These are phyloP conservation scores for Eurotiales sp. DNA, from an alignment of 2,329 filamentous ascomycete species.

Conservation along the genomic window DNA sequence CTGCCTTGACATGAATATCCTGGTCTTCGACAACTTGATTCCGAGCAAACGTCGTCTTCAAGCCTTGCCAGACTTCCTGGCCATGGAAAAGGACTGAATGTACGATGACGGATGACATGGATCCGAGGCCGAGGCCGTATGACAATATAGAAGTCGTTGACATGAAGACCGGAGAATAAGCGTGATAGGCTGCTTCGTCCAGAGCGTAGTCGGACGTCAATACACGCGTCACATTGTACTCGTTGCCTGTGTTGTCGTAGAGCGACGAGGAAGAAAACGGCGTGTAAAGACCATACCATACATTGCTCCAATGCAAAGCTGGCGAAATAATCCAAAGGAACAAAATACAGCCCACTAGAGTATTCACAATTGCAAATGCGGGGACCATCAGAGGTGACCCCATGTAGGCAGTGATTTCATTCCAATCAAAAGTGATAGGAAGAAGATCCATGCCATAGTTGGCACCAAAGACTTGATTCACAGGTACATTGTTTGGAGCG, in stretches of 20 bases:
- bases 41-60: conserved; percentile 34
- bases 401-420: conserved; percentile 23
- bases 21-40: conserved; percentile 21
- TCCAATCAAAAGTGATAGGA: conserved; percentile 46
- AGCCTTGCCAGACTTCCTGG: conserved; percentile 49
- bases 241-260: not conserved
- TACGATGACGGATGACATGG: conserved; percentile 52
- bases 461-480: conserved; percentile 37
- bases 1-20: conserved; percentile 35
- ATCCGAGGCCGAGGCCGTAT: conserved; percentile 55
- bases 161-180: not conserved
- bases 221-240: not conserved
- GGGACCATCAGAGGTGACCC: conserved; percentile 43
- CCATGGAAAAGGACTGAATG: conserved; percentile 53
- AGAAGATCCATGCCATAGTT: conserved; percentile 42
- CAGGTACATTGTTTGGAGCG: conserved; percentile 38
- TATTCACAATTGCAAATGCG: conserved; percentile 36
- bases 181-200: not conserved
- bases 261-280: not conserved
- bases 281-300: not conserved
- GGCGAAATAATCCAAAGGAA: conserved; percentile 19
- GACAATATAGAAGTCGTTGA: conserved; percentile 17
- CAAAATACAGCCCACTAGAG: conserved; percentile 28
- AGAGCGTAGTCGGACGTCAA: not conserved
- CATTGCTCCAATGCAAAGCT: not conserved